Evolutionary conservation across 805 yeast genomes (phyloP), one percentile per base, ranked within the genome.

Genomic region (Wickerhamomyces sydowiorum): DNA sequence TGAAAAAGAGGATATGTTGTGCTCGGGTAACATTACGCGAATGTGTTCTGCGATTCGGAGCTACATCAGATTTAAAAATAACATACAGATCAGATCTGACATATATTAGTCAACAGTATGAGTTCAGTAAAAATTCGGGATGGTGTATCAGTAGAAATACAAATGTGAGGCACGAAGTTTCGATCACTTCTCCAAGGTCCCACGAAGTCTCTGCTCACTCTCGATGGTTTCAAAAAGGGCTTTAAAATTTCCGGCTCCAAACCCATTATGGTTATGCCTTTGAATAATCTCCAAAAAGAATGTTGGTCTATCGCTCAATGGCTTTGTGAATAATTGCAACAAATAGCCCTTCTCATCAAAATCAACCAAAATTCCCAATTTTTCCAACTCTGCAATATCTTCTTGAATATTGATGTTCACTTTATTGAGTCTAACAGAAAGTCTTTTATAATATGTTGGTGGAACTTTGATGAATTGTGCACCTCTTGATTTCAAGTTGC

Each of bases 241-340:
- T 57, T 79, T 83, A 66, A 87, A 87, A 46, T 89, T 87, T 2
- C 96, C 96, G 38, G 88, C 88, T 1, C 96, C 96, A 62, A 87
- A 87, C 0, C 96, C 96, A 46, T 81, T 73, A 57, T 85, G 90
- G 53, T 85, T 82, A 51, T 73, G 69, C 46, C 96, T 72, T 62
- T 87, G 93, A 47, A 87, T 87, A 20, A 87, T 73, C 59, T 87
- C 96, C 49, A 87, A 66, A 56, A 87, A 87, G 36, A 86, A 69
- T 0, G 95, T 86, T 23, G 96, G 96, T 30, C 95, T 69, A 53
- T 82, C 90, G 47, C 75, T 74, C 15, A 85, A 56, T 0, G 95
- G 91, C 50, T 80, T 78, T 17, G 93, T 83, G 62, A 88, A 87
- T 30, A 87, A 69, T 59, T 87, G 96, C 40, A 88, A 66, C 18